phyloP scores from a whole-genome alignment of 164 flowering plant genomes.

The Nymphaea thermarum region DNA sequence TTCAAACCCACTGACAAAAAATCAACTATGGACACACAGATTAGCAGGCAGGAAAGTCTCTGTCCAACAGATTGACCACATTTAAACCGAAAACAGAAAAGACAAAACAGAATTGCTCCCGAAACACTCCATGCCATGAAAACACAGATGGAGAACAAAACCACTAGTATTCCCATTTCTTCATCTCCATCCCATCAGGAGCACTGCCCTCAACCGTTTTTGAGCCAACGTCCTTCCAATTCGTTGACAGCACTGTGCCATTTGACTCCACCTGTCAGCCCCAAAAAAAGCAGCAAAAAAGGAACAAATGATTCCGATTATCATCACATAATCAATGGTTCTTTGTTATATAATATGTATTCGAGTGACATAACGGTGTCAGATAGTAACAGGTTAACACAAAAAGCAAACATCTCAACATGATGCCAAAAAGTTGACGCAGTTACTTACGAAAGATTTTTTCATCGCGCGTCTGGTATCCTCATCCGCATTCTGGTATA shows the following conservation, averaged over 20 bases:
- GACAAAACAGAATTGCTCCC: too few relatives aligned
- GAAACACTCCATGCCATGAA: neutral
- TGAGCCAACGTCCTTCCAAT: constrained; percentile 91
- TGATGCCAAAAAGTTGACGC: neutral
- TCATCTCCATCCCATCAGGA: constrained; percentile 95
- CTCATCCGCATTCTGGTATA: constrained; percentile 83
- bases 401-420: neutral
- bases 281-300: neutral
- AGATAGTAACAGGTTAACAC: neutral
- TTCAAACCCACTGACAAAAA: too few relatives aligned
- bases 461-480: constrained; percentile 88
- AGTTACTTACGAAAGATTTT: constrained; percentile 82
- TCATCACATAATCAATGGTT: neutral
- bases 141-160: too few relatives aligned
- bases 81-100: too few relatives aligned
- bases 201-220: constrained; percentile 84
- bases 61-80: too few relatives aligned
- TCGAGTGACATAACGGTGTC: too few relatives aligned
- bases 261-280: constrained; percentile 66
- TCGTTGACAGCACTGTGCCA: constrained; percentile 91
- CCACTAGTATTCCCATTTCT: constrained; percentile 62
- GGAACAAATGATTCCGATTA: neutral
- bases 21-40: too few relatives aligned
- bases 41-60: too few relatives aligned
- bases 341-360: neutral